Evolutionary conservation across 2,329 filamentous ascomycete genomes (phyloP), one percentile per base, ranked within the genome.

Genomic region (Fusarium heterosporum): DNA sequence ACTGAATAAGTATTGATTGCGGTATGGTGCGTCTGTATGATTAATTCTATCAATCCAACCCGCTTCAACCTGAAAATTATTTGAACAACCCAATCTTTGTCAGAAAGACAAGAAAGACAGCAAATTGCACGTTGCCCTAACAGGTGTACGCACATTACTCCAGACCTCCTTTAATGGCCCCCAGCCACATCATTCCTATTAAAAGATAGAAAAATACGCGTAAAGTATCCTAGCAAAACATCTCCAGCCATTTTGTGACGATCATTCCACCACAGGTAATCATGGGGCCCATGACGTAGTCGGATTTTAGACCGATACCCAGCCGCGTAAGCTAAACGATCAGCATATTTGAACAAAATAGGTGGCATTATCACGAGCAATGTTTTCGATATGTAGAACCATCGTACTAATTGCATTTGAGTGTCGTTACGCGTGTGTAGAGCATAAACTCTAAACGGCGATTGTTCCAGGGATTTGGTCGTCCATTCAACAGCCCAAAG

Each of bases 401-500:
- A 56, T 6, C 22, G 22, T 22, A 22, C 6, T 22, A 6, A 22
- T 22, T 4, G 6, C 4, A 22, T 25, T 40, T 19, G 11, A 19
- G 36, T 19, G n/a, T 6, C 22, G 22, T 22, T 22, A 6, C 22
- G 22, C 22, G 28, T 50, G 45, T 39, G 28, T 42, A 25, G 32
- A 36, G 19, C 32, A 32, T 47, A 22, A 25, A 45, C 25, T 36
- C 2, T 25, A 60, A 55, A 11, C 36, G 26, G 48, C 29, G 13
- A 42, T 34, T 25, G n/a, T 26, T 39, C 11, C 39, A 40, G 45
- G 19, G 29, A 30, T 39, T 42, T 28, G 19, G 60, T 65, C 68
- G 64, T 48, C 60, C n/a, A 38, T 29, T 32, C 64, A 62, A 67
- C 64, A 52, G 32, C 48, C 45, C 26, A 49, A 49, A 60, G 16